These are phyloP conservation scores for Cardamine occulta DNA, from an alignment of 345 rosid genomes.

Conservation along the genomic window DNA sequence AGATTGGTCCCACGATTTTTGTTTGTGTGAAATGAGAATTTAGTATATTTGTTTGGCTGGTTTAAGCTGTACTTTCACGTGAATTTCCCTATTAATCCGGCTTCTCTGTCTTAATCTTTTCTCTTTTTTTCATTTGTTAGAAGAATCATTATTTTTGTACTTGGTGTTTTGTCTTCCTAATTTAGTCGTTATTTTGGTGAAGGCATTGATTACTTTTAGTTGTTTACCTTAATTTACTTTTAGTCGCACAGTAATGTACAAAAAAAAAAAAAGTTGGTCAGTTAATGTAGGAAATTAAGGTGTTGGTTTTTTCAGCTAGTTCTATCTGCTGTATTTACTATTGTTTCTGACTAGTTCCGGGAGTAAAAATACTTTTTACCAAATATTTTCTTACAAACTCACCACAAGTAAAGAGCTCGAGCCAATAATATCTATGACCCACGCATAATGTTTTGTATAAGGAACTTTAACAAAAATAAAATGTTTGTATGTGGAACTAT, in stretches of 20 bases:
- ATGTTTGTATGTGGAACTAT: background rate
- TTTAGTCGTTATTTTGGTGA: constrained; percentile 6
- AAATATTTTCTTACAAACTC: constrained; percentile 2
- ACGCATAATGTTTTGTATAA: constrained; percentile 1
- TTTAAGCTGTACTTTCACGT: constrained; percentile 45
- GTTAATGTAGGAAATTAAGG: background rate
- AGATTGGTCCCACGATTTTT: constrained; percentile 46
- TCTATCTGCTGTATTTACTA: background rate
- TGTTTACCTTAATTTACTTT: background rate
- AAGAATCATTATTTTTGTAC: background rate
- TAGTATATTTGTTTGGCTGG: constrained; percentile 26
- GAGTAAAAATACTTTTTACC: background rate
- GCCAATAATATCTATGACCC: background rate
- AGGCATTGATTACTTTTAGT: background rate
- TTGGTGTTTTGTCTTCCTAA: constrained; percentile 26
- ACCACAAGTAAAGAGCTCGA: background rate
- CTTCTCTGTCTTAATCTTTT: constrained; percentile 17
- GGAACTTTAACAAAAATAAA: background rate
- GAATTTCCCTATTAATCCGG: constrained; percentile 31
- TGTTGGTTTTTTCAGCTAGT: background rate
- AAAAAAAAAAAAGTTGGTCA: background rate
- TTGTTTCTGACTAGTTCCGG: background rate
- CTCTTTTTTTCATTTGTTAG: constrained; percentile 1
- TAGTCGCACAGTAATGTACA: background rate
- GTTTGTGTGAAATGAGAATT: constrained; percentile 31